A percentile compares a stretch with the other conserved stretches of the same genome.
Evolutionary conservation across 768 basidiomycete species (phyloP).

Genomic region (Ramaria rubella): DNA sequence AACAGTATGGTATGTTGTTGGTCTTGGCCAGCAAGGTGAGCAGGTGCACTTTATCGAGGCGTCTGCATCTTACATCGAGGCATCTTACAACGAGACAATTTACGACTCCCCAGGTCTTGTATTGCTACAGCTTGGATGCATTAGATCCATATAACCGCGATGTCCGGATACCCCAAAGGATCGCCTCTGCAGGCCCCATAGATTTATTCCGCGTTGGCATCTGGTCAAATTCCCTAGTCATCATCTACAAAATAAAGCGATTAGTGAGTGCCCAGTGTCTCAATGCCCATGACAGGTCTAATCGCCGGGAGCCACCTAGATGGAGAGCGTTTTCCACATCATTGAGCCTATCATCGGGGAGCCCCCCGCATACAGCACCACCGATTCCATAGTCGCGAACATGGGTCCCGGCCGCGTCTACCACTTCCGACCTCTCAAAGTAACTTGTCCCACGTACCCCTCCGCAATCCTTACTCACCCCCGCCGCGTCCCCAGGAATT

Average conservation of each 20-base stretch:
- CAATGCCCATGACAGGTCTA: neutral
- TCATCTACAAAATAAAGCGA: conserved; percentile 1
- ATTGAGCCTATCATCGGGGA: neutral
- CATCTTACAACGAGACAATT: neutral
- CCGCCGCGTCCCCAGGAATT: neutral
- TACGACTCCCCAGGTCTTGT: neutral
- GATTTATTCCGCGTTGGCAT: conserved; percentile 9
- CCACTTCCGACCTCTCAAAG: conserved; percentile 1
- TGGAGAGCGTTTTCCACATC: neutral
- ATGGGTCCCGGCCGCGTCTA: neutral
- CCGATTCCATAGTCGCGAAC: neutral
- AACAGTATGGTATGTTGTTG: conserved; percentile 3
- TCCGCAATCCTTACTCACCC: neutral
- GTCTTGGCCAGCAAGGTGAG: conserved; percentile 9
- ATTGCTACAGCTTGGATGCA: conserved; percentile 5
- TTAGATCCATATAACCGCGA: neutral
- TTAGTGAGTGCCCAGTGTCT: neutral
- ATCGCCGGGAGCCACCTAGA: neutral
- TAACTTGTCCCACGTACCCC: neutral
- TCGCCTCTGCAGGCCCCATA: neutral
- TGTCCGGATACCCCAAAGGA: neutral
- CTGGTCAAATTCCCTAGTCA: neutral
- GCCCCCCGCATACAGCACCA: neutral
- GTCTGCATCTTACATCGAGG: neutral
- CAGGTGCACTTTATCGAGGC: neutral